Percentiles rank a stretch among this genome's conserved stretches.
These are phyloP conservation scores for Populus hybrid DNA, from an alignment of 441 rosid genomes.

Conservation along the genomic window DNA sequence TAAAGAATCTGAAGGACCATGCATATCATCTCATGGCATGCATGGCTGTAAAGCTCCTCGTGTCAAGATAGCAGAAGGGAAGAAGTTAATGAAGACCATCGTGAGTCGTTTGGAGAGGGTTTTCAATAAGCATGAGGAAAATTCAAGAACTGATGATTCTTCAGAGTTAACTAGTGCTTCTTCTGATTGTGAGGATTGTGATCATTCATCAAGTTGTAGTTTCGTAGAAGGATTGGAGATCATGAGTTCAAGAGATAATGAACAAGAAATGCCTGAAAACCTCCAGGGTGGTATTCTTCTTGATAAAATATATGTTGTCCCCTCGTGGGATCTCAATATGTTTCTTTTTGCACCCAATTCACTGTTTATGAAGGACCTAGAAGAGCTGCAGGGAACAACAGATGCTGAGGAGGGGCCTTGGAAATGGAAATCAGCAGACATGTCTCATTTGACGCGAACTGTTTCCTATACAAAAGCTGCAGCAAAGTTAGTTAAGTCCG, in stretches of 20 bases:
- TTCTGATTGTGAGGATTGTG: constrained; percentile 63
- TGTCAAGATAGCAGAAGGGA: constrained; percentile 52
- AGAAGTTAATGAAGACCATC: constrained; percentile 53
- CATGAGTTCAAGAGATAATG: constrained; percentile 45
- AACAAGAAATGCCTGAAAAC: constrained; percentile 63
- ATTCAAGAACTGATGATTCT: constrained; percentile 34
- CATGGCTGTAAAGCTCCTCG: constrained; percentile 35
- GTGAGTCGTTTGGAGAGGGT: constrained; percentile 49
- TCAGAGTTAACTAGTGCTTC: constrained; percentile 37
- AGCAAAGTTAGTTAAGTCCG: constrained; percentile 71
- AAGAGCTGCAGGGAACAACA: constrained; percentile 59
- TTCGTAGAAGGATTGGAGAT: constrained; percentile 63
- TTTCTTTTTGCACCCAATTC: constrained; percentile 71
- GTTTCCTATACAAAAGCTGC: constrained; percentile 65
- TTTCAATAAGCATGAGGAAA: constrained; percentile 56
- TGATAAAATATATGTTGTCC: constrained; percentile 46
- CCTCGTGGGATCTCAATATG: constrained; percentile 47
- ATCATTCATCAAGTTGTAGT: constrained; percentile 33
- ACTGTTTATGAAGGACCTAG: constrained; percentile 60
- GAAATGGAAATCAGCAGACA: constrained; percentile 53
- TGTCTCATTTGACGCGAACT: constrained; percentile 37
- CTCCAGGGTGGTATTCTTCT: constrained; percentile 67
- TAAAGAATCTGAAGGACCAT: constrained; percentile 36
- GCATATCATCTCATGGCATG: constrained; percentile 24
- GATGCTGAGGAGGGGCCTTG: constrained; percentile 74